A percentile compares a stretch with the other conserved stretches of the same genome.
Conservation (phyloP, 2,329 filamentous ascomycete genomes). For the Zelopaecilomyces penicillatus region DNA sequence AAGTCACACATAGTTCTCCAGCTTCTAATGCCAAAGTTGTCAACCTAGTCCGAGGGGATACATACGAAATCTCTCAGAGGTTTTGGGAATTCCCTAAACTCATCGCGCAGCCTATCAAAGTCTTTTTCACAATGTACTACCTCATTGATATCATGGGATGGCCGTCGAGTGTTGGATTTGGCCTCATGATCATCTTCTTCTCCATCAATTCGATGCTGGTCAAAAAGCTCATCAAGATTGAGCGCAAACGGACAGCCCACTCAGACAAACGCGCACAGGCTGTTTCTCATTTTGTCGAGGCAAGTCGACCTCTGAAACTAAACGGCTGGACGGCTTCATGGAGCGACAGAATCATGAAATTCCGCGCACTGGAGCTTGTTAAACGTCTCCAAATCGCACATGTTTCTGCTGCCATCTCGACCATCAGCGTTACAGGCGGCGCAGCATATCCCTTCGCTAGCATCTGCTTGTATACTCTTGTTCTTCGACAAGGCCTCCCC, state of each 20-base stretch:
- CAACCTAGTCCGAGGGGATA: constrained; percentile 75
- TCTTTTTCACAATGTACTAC: constrained; percentile 58
- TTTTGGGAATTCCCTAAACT: constrained; percentile 84
- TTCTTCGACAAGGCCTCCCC: constrained; percentile 58
- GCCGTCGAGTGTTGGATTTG: constrained; percentile 65
- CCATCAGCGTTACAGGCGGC: constrained; percentile 63
- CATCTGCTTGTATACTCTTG: constrained; percentile 71
- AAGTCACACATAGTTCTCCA: constrained; percentile 32
- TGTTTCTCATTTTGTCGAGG: constrained; percentile 79
- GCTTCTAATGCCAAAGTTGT: constrained; percentile 87
- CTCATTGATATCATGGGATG: constrained; percentile 70
- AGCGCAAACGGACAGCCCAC: constrained; percentile 60
- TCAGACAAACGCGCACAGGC: constrained; percentile 74
- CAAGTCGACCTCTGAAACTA: constrained; percentile 57
- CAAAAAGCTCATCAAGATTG: constrained; percentile 56
- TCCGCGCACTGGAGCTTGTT: constrained; percentile 27
- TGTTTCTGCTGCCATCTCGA: constrained; percentile 44
- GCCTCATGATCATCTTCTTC: constrained; percentile 62
- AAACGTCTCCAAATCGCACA: constrained; percentile 29
- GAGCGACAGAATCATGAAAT: constrained; percentile 27
- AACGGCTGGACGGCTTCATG: constrained; percentile 32
- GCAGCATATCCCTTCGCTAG: constrained; percentile 71
- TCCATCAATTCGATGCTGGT: constrained; percentile 60
- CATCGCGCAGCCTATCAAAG: constrained; percentile 65
- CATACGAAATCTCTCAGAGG: constrained; percentile 71